Base-by-base conservation (phyloP, 768 basidiomycete species). In the Termitomyces sp. region DNA sequence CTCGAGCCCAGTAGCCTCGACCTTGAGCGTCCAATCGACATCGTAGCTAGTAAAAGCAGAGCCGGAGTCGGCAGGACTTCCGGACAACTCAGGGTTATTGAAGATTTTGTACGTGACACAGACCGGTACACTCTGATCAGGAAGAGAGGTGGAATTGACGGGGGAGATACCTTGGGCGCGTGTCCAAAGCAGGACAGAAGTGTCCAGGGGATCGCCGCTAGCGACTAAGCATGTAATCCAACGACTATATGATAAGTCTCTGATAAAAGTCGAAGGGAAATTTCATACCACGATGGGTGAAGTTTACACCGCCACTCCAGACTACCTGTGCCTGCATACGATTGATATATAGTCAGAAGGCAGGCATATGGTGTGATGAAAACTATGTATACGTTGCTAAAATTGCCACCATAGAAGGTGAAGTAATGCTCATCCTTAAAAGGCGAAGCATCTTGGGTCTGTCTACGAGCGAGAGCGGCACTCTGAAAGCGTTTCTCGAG, bases 1-100 rank as follows among this genome's bases (percentile, higher is more conserved):
- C 38, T 71, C 59, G 45, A 86, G 64, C 4, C 73, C 72, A 1
- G 68, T 74, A 1, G 82, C 81, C 60, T 85, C 83, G 19, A 85
- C 78, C 65, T 84, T 84, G 60, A 82, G 73, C 0, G 83, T 83
- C 64, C 73, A 83, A 62, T 83, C 82, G 37, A 85, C 79, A 57
- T 86, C 83, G 51, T 78, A 78, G 56, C 71, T 75, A 0, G 82
- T 82, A 67, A 81, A 82, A 0, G 78, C 82, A 57, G 80, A 70
- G 12, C 77, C 81, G 8, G 73, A 70, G 57, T 78, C 71, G 38
- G 10, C 53, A 17, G 72, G 64, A 15, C 62, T 60, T 2, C 74
- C 73, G 11, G 70, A 62, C 31, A 78, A 64, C 42, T 66, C 66
- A 3, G 69, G 50, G 35, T 71, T 72, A 33, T 70, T 66, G 42